These are phyloP conservation scores for Erysimum pusillum DNA, from an alignment of 441 rosid species.

Conservation along the genomic window DNA sequence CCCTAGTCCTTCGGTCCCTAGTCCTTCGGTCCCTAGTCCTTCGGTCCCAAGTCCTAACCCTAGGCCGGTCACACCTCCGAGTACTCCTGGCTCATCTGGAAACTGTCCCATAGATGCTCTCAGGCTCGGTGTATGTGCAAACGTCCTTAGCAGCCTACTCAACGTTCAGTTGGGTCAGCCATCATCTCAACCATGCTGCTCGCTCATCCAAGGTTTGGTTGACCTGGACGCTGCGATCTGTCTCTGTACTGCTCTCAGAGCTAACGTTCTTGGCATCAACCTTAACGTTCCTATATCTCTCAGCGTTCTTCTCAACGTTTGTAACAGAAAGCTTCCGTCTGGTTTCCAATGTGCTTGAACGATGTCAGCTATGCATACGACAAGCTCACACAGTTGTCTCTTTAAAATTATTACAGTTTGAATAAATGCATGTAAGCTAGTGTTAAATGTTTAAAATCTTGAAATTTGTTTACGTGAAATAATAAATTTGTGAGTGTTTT, in stretches of 20 bases:
- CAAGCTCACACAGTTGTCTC: background rate
- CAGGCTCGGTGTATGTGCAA: constrained; percentile 58
- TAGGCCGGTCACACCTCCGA: background rate
- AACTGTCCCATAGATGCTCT: constrained; percentile 70
- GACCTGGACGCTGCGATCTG: constrained; percentile 66
- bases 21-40: background rate
- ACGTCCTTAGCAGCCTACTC: constrained; percentile 52
- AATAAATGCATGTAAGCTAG: constrained; percentile 20
- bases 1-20: background rate
- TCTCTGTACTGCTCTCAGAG: constrained; percentile 56
- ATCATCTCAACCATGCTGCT: constrained; percentile 54
- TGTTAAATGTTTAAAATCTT: background rate
- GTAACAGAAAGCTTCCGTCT: constrained; percentile 47
- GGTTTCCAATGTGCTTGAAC: constrained; percentile 55
- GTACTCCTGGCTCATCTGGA: constrained; percentile 18
- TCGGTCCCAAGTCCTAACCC: constrained; percentile 16
- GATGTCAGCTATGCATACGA: background rate
- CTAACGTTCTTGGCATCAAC: constrained; percentile 50
- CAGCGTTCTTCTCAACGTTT: constrained; percentile 54
- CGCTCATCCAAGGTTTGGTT: constrained; percentile 54
- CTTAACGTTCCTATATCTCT: constrained; percentile 55
- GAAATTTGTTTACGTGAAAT: constrained; percentile 12
- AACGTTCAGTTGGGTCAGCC: constrained; percentile 51
- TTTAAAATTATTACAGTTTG: background rate
- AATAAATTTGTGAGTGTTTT: constrained; percentile 11